Conservation (phyloP, 2,329 filamentous ascomycete species). For the Dothistroma septosporum region DNA sequence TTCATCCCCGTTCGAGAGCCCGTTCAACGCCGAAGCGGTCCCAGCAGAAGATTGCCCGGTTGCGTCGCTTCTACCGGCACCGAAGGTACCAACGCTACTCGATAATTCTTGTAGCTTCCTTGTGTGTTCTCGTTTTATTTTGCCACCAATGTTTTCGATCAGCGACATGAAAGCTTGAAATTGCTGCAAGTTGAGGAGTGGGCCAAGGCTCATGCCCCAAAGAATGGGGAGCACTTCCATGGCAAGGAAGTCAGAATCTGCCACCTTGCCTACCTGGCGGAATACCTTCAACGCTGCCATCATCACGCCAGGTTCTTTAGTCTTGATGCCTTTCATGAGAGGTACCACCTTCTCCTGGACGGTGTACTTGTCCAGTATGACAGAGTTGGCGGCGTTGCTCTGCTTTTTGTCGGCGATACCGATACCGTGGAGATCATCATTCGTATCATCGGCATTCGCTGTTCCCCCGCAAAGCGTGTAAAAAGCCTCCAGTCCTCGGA, state of each 20-base stretch:
- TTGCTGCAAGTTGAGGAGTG: constrained; percentile 75
- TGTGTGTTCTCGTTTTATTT: constrained; percentile 83
- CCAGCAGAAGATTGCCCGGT: constrained; percentile 58
- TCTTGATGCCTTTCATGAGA: constrained; percentile 87
- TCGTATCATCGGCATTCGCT: constrained; percentile 34
- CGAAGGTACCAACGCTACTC: constrained; percentile 43
- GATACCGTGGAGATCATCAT: constrained; percentile 73
- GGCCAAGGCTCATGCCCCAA: constrained; percentile 88
- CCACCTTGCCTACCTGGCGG: constrained; percentile 72
- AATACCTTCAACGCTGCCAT: constrained; percentile 85
- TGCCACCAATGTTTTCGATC: constrained; percentile 72
- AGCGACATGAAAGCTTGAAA: constrained; percentile 88
- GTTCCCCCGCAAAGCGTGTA: constrained; percentile 81
- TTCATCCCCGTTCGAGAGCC: constrained; percentile 54
- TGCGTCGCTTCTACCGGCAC: constrained; percentile 1
- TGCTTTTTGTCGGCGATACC: constrained; percentile 42
- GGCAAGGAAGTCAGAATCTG: constrained; percentile 86
- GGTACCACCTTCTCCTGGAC: constrained; percentile 97
- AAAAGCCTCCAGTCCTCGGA: constrained; percentile 85
- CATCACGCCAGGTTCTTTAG: constrained; percentile 96
- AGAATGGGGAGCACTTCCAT: constrained; percentile 85
- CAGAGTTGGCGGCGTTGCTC: constrained; percentile 48
- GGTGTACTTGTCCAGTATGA: constrained; percentile 89
- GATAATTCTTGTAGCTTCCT: constrained; percentile 83
- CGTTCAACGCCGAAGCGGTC: constrained; percentile 48